These are phyloP conservation scores for Mortierella sp. DNA, from an alignment of 371 early-diverging fungal genomes.

Conservation along the genomic window DNA sequence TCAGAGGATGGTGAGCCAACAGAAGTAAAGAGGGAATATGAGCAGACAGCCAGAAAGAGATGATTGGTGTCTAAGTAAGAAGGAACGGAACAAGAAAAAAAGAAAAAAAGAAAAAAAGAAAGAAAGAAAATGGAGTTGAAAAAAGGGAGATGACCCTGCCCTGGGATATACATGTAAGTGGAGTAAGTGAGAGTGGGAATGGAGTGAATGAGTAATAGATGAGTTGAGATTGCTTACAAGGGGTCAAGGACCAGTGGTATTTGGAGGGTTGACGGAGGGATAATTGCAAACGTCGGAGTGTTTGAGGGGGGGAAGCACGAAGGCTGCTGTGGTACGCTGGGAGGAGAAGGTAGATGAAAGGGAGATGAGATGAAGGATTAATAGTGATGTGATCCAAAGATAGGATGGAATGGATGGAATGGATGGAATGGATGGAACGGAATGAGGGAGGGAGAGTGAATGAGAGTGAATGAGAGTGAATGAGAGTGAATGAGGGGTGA, in stretches of 20 bases:
- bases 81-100: background rate
- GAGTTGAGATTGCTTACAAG: background rate
- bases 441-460: background rate
- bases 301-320: no score
- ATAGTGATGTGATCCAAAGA: background rate
- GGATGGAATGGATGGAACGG: background rate
- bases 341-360: background rate
- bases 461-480: background rate
- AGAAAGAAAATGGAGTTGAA: background rate
- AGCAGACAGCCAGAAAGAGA: background rate
- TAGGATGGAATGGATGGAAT: background rate
- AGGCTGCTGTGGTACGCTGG: background rate
- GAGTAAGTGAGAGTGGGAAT: background rate
- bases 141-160: background rate
- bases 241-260: background rate
- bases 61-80: background rate
- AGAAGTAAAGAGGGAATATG: slow-evolving; percentile 4
- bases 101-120: background rate
- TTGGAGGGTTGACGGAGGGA: background rate
- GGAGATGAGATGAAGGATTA: background rate
- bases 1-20: background rate
- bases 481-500: background rate
- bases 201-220: background rate
- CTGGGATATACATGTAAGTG: background rate
- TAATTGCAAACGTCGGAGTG: background rate